Conservation (phyloP, 495 filamentous ascomycete species). For the Hamigera avellanea region DNA sequence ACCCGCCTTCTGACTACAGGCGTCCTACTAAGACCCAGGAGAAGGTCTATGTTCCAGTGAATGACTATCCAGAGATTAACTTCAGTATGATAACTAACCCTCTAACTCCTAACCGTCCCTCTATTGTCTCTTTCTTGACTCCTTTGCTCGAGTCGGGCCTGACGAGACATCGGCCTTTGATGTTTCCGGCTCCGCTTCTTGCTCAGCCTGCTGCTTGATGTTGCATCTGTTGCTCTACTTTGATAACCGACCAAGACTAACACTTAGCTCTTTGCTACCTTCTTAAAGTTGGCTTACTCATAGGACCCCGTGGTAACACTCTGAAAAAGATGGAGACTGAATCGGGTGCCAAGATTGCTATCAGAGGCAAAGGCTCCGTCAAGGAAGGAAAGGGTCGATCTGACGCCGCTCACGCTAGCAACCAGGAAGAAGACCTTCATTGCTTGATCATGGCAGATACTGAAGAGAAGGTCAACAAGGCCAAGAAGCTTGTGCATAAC, state of each 20-base stretch:
- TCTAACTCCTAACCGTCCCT: conserved; percentile 67
- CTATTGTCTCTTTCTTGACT: conserved; percentile 34
- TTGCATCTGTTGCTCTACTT: conserved; percentile 18
- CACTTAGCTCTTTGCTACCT: conserved; percentile 66
- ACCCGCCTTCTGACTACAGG: conserved; percentile 93
- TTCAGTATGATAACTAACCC: conserved; percentile 99
- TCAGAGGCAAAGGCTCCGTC: conserved; percentile 97
- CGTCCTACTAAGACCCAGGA: conserved; percentile 98
- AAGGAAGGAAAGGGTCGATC: conserved; percentile 99
- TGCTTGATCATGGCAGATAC: conserved; percentile 99
- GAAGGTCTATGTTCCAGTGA: conserved; percentile 99
- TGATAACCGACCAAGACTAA: conserved; percentile 56
- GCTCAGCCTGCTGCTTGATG: conserved; percentile 46
- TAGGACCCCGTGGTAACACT: conserved; percentile 98
- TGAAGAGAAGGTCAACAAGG: conserved; percentile 96
- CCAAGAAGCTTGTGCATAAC: conserved; percentile 93
- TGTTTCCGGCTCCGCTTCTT: conserved; percentile 20
- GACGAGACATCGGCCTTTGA: conserved; percentile 24
- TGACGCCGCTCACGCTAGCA: conserved; percentile 96
- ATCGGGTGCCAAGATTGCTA: conserved; percentile 95
- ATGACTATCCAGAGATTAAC: conserved; percentile 99
- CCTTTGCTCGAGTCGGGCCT: conserved; percentile 37
- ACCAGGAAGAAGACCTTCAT: conserved; percentile 98
- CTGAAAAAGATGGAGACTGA: conserved; percentile 99
- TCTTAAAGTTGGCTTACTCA: conserved; percentile 98